Evolutionary conservation across 164 flowering plant species (phyloP), one percentile per base, ranked within the genome.

Genomic region (Nymphaea thermarum): DNA sequence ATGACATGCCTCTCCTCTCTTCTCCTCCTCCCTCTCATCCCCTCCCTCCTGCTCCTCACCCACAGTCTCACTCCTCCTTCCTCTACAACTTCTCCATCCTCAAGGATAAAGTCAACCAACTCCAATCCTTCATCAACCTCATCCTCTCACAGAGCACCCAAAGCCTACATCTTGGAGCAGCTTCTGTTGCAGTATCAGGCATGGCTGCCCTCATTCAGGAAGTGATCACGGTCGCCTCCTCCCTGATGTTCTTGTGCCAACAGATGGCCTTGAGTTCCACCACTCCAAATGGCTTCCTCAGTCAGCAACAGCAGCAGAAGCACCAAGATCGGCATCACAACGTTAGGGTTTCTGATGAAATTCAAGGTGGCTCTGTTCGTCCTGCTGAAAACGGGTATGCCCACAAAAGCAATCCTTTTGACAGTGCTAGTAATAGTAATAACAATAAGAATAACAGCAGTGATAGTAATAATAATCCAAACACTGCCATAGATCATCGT

Each of bases 231-330:
- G 75, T 86, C 3, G 87, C 96, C 0, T 86, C 96, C 6, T 86
- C 94, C 0, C 72, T 90, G 85, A 74, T 88, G 86, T 76, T 81
- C 77, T 75, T 80, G 42, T 86, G 86, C 71, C 96, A 86, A 66
- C 89, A 87, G 57, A 70, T 88, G 70, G 68, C 78, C 43, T 66
- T 67, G 25, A 61, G 42, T 36, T 8, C 60, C 60, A 55, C 10
- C 60, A n/a, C 64, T 36, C 55, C 7, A 47, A 47, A 47, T 47
- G 55, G 55, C 55, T 14, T 47, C 12, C 55, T 47, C 2, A 47
- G 4, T 47, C 55, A 47, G 2, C 55, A 47, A 2, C 7, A 45
- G 53, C 55, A 47, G 55, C 55, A 47, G 12, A 7, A 47, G 55
- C 55, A 47, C 36, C 36, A 25, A 25, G 36, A 25, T 25, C 36